Evolutionary conservation across 2,329 filamentous ascomycete species (phyloP).

Genomic region (Fusarium buxicola): DNA sequence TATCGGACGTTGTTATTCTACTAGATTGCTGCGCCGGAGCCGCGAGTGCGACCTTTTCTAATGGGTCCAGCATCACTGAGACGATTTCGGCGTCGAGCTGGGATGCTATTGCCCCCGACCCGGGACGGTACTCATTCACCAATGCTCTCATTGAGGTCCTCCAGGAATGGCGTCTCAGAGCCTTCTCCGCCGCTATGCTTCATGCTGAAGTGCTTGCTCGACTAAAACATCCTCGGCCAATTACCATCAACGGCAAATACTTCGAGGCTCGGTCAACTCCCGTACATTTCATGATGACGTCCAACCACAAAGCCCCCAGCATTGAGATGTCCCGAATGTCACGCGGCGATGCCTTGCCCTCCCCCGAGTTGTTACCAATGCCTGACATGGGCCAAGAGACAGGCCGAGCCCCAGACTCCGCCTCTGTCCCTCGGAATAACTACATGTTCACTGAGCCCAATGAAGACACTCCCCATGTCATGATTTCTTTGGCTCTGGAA

Average conservation of each 20-base stretch:
- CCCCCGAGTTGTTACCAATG: slow-evolving; percentile 35
- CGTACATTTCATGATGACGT: slow-evolving; percentile 73
- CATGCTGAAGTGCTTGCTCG: slow-evolving; percentile 71
- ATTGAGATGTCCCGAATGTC: slow-evolving; percentile 63
- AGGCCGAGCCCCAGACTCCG: slow-evolving; percentile 45
- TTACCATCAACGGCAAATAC: slow-evolving; percentile 67
- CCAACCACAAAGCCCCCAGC: slow-evolving; percentile 68
- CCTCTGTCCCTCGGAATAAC: slow-evolving; percentile 39
- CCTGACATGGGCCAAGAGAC: slow-evolving; percentile 36
- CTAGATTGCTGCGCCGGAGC: slow-evolving; percentile 71
- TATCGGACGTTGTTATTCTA: slow-evolving; percentile 68
- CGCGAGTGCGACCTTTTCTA: slow-evolving; percentile 69
- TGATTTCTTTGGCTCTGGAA: slow-evolving; percentile 70
- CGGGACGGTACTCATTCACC: slow-evolving; percentile 70
- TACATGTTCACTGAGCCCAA: slow-evolving; percentile 58
- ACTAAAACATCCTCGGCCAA: slow-evolving; percentile 68
- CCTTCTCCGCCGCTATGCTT: slow-evolving; percentile 70
- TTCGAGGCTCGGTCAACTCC: slow-evolving; percentile 70
- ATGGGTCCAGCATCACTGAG: slow-evolving; percentile 69
- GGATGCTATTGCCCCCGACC: slow-evolving; percentile 70
- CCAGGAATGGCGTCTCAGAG: slow-evolving; percentile 65
- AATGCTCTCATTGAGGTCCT: slow-evolving; percentile 69
- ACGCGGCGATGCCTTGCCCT: slow-evolving; percentile 42
- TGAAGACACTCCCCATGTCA: slow-evolving; percentile 68
- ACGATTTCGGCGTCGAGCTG: slow-evolving; percentile 72